phyloP scores from a whole-genome alignment of 306 rosid species.

The Prosopis cineraria region DNA sequence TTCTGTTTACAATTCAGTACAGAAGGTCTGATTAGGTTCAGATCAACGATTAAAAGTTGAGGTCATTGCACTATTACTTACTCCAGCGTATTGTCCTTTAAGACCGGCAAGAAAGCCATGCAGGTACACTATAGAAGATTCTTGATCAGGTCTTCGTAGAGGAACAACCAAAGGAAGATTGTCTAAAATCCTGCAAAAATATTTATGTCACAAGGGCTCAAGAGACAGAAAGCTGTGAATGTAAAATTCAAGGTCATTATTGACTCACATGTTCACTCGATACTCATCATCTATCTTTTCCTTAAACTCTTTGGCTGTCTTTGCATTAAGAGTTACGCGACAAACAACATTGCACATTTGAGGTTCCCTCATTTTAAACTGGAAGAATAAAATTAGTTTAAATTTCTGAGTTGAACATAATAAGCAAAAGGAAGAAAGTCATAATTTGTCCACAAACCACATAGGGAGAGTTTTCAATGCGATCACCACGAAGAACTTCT shows the following conservation, averaged over 20 bases:
- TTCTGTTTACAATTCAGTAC: constrained; percentile 36
- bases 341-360: constrained; percentile 64
- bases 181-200: constrained; percentile 63
- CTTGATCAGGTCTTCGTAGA: constrained; percentile 59
- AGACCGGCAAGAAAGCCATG: constrained; percentile 76
- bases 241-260: constrained; percentile 7
- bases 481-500: constrained; percentile 80
- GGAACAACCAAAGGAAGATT: constrained; percentile 77
- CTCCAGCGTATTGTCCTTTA: constrained; percentile 68
- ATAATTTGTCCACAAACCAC: constrained; percentile 40
- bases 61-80: constrained; percentile 30
- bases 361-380: constrained; percentile 80
- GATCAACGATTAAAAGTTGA: constrained; percentile 5
- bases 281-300: constrained; percentile 73
- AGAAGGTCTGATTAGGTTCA: constrained; percentile 11
- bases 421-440: constrained; percentile 1
- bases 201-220: background rate
- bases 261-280: constrained; percentile 68
- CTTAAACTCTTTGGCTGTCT: constrained; percentile 59
- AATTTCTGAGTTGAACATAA: constrained; percentile 1
- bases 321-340: constrained; percentile 47
- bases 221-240: background rate
- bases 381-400: constrained; percentile 15
- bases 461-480: constrained; percentile 71
- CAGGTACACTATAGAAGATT: constrained; percentile 58